phyloP scores from a whole-genome alignment of 306 rosid genomes.

The Trifolium dubium region DNA sequence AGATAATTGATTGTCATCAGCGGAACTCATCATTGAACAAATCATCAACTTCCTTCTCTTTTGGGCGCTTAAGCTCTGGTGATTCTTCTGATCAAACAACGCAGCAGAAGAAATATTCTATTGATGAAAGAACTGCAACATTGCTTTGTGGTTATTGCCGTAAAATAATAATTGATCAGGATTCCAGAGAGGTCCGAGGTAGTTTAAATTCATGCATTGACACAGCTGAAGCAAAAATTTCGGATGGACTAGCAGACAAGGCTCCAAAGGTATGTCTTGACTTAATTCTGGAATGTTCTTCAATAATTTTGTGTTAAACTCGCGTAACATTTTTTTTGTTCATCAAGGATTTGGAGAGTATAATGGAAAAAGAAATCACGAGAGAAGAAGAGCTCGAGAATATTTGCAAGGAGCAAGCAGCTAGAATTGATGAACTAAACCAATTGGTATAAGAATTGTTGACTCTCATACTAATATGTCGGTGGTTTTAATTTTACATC shows the following conservation, averaged over 20 bases:
- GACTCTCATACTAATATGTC: conserved; percentile 25
- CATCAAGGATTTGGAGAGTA: conserved; percentile 44
- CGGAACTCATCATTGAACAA: conserved; percentile 67
- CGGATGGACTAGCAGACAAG: conserved; percentile 42
- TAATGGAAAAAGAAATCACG: conserved; percentile 40
- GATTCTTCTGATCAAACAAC: conserved; percentile 48
- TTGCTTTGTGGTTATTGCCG: conserved; percentile 77
- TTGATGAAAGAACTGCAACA: conserved; percentile 50
- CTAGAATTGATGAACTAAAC: conserved; percentile 67
- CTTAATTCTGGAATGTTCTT: conserved; percentile 14
- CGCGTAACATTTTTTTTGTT: conserved; percentile 4
- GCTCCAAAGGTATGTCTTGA: conserved; percentile 47
- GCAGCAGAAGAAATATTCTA: conserved; percentile 48
- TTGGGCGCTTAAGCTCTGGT: conserved; percentile 65
- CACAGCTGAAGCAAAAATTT: conserved; percentile 49
- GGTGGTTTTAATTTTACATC: conserved; percentile 13
- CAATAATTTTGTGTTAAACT: neutral
- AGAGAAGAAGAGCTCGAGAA: conserved; percentile 68
- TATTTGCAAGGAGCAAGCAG: conserved; percentile 72
- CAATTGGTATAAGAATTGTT: conserved; percentile 59
- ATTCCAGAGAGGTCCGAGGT: conserved; percentile 50
- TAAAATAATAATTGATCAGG: conserved; percentile 47
- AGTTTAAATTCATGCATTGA: conserved; percentile 53
- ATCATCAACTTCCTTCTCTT: conserved; percentile 83
- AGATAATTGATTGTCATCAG: conserved; percentile 88